Percentiles rank a stretch among this genome's conserved stretches.
Conservation (phyloP, 2,329 filamentous ascomycete species). For the Hirsutella minnesotensis region DNA sequence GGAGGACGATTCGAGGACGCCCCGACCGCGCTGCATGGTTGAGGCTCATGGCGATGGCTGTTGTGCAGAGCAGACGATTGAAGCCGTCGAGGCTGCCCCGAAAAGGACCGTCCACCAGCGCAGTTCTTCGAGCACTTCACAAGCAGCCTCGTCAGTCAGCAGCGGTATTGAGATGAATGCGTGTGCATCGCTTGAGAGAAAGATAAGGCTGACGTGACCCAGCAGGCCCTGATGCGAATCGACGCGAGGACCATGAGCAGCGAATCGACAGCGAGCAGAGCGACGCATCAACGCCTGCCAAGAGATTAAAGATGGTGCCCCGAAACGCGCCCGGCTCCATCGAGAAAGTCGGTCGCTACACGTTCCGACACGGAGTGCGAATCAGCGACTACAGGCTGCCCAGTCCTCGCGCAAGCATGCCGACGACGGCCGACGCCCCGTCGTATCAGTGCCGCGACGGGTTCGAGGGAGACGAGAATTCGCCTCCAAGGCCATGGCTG, state of each 20-base stretch:
- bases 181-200: no score
- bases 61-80: no score
- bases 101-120: no score
- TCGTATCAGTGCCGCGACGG: constrained; percentile 19
- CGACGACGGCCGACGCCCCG: constrained; percentile 1
- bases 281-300: neutral
- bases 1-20: no score
- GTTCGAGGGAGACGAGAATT: constrained; percentile 13
- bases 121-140: no score
- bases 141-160: no score
- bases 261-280: neutral
- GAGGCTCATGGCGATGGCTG: no score
- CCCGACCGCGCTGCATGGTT: no score
- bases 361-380: constrained; percentile 15
- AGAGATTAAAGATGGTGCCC: constrained; percentile 13
- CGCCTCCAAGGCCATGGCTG: constrained; percentile 5
- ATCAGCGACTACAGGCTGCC: constrained; percentile 17
- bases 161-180: no score
- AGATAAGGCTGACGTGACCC: no score
- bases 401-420: neutral
- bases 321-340: constrained; percentile 13
- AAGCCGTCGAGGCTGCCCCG: no score
- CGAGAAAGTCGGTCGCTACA: constrained; percentile 14
- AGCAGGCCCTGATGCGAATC: no score
- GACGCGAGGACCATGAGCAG: neutral